Conservation (phyloP, 805 yeast genomes). For the Starmerella roubikii region DNA sequence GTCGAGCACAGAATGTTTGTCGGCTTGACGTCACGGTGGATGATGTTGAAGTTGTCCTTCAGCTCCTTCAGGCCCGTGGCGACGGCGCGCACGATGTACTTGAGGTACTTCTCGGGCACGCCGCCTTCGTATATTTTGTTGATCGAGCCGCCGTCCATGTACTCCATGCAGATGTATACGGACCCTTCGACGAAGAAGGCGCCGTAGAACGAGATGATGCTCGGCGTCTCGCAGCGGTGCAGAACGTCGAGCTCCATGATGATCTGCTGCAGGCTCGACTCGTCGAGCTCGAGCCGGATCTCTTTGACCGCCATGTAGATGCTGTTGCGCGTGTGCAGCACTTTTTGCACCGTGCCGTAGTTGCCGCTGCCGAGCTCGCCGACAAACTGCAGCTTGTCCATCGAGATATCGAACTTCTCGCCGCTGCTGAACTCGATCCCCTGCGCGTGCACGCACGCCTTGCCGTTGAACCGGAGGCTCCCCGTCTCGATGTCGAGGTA, state of each 20-base stretch:
- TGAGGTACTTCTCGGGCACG: conserved; percentile 65
- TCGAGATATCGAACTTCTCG: conserved; percentile 67
- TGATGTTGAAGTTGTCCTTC: conserved; percentile 81
- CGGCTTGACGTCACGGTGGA: conserved; percentile 94
- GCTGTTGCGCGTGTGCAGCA: conserved; percentile 81
- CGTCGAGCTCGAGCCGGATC: conserved; percentile 84
- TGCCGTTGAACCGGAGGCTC: conserved; percentile 80
- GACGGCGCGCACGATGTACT: conserved; percentile 65
- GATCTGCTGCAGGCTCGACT: conserved; percentile 83
- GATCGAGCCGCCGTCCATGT: conserved; percentile 91
- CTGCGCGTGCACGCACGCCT: conserved; percentile 78
- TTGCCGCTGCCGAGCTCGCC: conserved; percentile 92
- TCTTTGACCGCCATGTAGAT: conserved; percentile 96
- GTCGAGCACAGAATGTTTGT: conserved; percentile 79
- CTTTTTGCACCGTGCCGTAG: conserved; percentile 91
- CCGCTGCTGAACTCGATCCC: conserved; percentile 90
- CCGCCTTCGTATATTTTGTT: conserved; percentile 75
- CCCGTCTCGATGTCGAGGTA: conserved; percentile 89
- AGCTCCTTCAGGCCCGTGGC: conserved; percentile 69
- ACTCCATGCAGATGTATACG: conserved; percentile 95
- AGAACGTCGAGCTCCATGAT: conserved; percentile 90
- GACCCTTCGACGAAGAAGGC: conserved; percentile 97
- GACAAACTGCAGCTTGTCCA: conserved; percentile 56
- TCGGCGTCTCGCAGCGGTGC: conserved; percentile 81
- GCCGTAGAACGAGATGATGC: conserved; percentile 91